Base-by-base conservation (phyloP, 2,329 filamentous ascomycete genomes). In the Tolypocladium pustulatum region DNA sequence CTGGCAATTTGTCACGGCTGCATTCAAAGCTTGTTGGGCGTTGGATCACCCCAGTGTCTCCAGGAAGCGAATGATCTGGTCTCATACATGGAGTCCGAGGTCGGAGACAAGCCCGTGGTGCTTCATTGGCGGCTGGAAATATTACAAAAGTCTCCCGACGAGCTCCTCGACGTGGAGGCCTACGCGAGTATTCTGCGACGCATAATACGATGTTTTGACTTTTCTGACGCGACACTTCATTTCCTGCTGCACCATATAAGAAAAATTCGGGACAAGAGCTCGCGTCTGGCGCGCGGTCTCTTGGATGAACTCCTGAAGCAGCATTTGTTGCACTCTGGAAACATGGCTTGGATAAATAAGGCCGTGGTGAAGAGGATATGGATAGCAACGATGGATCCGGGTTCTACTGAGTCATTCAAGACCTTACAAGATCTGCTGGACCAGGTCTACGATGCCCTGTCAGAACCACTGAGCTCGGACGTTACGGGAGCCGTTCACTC, bases 401-500 rank as follows among this genome's bases (percentile, higher is more conserved):
- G 75, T 76, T 62, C 40, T 12, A 54, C 57, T 9, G 59, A 60
- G 2, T 55, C 61, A 3, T 63, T 17, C 56, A 68, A 38, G 64
- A 70, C 58, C 56, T 68, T 62, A 61, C 67, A 43, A 25, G 66
- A 22, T 61, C 65, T 60, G 1, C 38, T 74, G 15, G 61, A 67
- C 10, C 58, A 60, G 10, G 68, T 89, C 0, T 66, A 76, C 1
- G 71, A 75, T 1, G 75, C 73, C 22, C 71, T 80, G 4, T 70
- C 73, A 6, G 71, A 72, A 1, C 68, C 78, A 0, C 68, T 95
- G 5, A 76, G 81, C 27, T 71, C 81, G 5, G 79, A 83, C 61
- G 84, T 85, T 7, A 84, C 88, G 15, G 82, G 85, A 61, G 86
- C 87, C 38, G 81, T 82, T 8, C 87, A 90, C 64, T 88, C 84